Percentiles rank a stretch among this genome's conserved stretches.
Evolutionary conservation across 2,329 filamentous ascomycete species (phyloP).

Genomic region (Fusarium brachygibbosum): DNA sequence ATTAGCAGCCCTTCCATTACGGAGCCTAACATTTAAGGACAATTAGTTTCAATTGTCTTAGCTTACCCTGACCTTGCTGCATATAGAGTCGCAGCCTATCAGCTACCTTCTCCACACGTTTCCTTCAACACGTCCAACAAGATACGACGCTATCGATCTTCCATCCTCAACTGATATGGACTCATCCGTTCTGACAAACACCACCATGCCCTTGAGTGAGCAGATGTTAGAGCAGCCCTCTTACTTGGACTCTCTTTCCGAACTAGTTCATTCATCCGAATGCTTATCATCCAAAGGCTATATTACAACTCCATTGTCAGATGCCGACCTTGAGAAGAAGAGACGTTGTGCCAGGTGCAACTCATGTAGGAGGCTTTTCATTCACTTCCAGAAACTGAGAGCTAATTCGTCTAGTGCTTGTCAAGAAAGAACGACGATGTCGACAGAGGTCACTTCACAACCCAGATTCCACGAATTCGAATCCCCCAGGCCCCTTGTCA

Average conservation of each 20-base stretch:
- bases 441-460: neutral
- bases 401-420: neutral
- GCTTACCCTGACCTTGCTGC: too few species aligned
- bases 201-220: neutral
- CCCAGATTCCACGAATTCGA: rapidly evolving
- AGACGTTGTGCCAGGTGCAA: conserved; percentile 2
- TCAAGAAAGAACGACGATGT: neutral
- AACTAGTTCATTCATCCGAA: neutral
- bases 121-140: neutral
- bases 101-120: neutral
- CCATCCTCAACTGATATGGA: neutral
- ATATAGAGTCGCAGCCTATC: neutral
- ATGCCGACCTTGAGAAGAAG: conserved; percentile 1
- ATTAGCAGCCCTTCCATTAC: too few species aligned
- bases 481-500: neutral
- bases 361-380: neutral
- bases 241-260: neutral
- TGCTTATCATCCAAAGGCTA: neutral
- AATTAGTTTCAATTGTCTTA: neutral
- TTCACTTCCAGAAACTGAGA: rapidly evolving
- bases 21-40: neutral
- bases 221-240: rapidly evolving
- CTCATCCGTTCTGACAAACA: neutral
- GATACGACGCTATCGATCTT: neutral
- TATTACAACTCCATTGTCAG: neutral